Evolutionary conservation across 2,329 filamentous ascomycete species (phyloP).

Genomic region (Diplodia seriata): DNA sequence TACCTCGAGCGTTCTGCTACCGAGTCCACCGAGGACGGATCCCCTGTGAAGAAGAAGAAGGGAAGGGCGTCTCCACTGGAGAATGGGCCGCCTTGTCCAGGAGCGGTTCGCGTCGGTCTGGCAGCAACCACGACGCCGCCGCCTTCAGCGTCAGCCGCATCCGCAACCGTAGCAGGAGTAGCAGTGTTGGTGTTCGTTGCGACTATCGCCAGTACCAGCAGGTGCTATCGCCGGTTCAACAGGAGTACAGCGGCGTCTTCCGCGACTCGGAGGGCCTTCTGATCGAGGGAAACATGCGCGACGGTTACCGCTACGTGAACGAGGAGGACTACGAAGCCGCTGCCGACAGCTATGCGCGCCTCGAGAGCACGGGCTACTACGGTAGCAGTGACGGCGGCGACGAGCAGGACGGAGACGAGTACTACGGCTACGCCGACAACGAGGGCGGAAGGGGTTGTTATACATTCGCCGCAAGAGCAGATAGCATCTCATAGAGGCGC

Average conservation of each 20-base stretch:
- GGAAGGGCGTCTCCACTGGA: constrained; percentile 6
- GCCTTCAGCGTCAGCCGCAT: too few relatives aligned
- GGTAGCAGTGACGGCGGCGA: too few relatives aligned
- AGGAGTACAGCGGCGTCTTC: neutral
- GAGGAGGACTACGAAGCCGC: neutral
- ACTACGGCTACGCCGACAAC: neutral
- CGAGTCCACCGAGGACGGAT: neutral
- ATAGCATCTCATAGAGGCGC: too few relatives aligned
- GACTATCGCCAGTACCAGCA: neutral
- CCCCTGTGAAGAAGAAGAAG: constrained; percentile 23
- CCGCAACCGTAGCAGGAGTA: too few relatives aligned
- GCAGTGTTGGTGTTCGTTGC: neutral
- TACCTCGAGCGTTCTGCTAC: constrained; percentile 1
- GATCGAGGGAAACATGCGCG: neutral
- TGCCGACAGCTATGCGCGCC: neutral
- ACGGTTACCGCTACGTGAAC: neutral
- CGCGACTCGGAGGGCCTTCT: neutral
- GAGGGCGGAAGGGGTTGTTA: too few relatives aligned
- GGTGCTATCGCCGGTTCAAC: neutral
- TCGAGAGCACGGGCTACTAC: neutral
- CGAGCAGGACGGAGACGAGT: neutral
- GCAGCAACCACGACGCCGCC: neutral
- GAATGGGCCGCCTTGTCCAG: neutral
- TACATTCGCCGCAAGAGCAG: too few relatives aligned
- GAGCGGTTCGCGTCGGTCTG: neutral